Conservation (phyloP, 805 yeast genomes). For the Zygotorulaspora danielsina region DNA sequence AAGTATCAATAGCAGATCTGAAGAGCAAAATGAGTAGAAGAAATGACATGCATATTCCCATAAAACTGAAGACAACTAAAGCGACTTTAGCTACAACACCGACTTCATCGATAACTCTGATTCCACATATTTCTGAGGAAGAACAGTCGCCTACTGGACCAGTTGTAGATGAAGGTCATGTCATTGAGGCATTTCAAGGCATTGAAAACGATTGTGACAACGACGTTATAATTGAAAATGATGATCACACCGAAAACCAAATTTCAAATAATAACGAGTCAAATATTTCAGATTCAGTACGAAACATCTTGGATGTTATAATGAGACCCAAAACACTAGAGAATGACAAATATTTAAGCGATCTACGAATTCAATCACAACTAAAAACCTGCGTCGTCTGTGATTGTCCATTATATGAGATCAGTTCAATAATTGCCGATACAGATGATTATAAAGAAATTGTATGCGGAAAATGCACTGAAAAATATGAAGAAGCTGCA, state of each 20-base stretch:
- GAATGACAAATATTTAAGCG: slow-evolving; percentile 25
- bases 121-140: slow-evolving; percentile 13
- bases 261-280: background rate
- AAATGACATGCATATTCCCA: slow-evolving; percentile 23
- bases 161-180: too few relatives aligned
- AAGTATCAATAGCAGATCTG: slow-evolving; percentile 30
- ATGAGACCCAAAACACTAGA: slow-evolving; percentile 13
- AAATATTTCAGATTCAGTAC: slow-evolving; percentile 11
- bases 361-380: slow-evolving; percentile 16
- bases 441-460: slow-evolving; percentile 44
- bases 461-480: slow-evolving; percentile 60
- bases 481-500: slow-evolving; percentile 49
- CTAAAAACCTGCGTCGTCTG: slow-evolving; percentile 57
- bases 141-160: slow-evolving; percentile 2
- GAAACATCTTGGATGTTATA: slow-evolving; percentile 19
- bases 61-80: slow-evolving; percentile 16
- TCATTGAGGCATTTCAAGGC: slow-evolving; percentile 1
- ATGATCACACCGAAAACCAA: slow-evolving; percentile 4
- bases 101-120: slow-evolving; percentile 14
- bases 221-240: slow-evolving; percentile 2
- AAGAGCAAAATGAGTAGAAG: slow-evolving; percentile 24
- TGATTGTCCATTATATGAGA: slow-evolving; percentile 63
- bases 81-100: slow-evolving; percentile 6
- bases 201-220: slow-evolving; percentile 5
- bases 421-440: slow-evolving; percentile 35